Base-by-base conservation (phyloP, 2,329 filamentous ascomycete genomes). In the Fusarium setosum region DNA sequence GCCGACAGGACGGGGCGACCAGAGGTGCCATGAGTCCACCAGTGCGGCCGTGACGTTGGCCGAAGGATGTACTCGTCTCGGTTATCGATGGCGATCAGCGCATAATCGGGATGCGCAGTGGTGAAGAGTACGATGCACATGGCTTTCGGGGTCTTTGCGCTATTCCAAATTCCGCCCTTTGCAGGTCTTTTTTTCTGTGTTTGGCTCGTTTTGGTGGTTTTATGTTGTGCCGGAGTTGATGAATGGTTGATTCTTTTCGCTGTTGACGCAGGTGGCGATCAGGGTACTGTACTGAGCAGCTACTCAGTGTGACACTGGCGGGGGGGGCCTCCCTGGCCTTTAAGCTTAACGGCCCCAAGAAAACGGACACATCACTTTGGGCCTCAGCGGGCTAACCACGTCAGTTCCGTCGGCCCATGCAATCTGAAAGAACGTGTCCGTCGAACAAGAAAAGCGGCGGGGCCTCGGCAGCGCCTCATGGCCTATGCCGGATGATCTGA, bases 81-180 rank as follows among this genome's bases (percentile, higher is more conserved):
- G 76, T 95, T 95, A 79, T 94, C 88, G 74, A 94, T 82, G 61
- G 92, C 80, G 70, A 95, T 91, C 61, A 94, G 83, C 23, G 90
- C 85, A 77, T 94, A 94, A 67, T 86, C 82, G 10, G 92, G 92
- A 74, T 94, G 92, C 42, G 90, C 85, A 17, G 91, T 94, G 23
- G 91, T 92, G 59, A 93, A 81, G 42, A 94, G 82, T 47, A 88
- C 89, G 79, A 94, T 94, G 75, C 92, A 94, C 92, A 94, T 94
- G 23, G 18, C 64, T 54, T 49, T 48, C 13, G 18, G 17, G 53
- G 29, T 35, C 17, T 47, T 15, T 57, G 31, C 31, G 17, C 41
- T 62, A 48, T 40, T 32, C 35, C 11, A 41, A 18, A 24, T 15
- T 9, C 21, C 18, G 12, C 31, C 11, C 13, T 21, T 38, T 37